phyloP scores from a whole-genome alignment of 768 basidiomycete genomes.

The Leccinum subtestaceum region DNA sequence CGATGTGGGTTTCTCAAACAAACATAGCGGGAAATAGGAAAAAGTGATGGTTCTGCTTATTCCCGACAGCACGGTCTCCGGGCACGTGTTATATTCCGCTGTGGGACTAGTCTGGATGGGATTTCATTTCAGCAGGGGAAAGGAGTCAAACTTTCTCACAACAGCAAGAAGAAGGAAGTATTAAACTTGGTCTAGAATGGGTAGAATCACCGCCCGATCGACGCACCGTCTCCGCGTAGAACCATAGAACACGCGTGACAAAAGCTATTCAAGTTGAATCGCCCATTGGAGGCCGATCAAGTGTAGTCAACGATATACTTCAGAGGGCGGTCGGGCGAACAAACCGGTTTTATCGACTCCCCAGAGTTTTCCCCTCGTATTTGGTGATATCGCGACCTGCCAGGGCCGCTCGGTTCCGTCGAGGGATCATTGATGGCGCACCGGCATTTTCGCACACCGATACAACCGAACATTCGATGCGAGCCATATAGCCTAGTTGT shows the following conservation, averaged over 20 bases:
- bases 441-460: background rate
- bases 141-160: slow-evolving; percentile 13
- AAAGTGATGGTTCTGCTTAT: slow-evolving; percentile 21
- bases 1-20: slow-evolving; percentile 22
- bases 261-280: background rate
- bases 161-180: background rate
- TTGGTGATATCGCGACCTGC: background rate
- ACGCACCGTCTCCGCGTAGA: background rate
- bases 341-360: background rate
- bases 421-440: background rate
- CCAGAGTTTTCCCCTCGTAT: background rate
- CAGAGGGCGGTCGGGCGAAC: background rate
- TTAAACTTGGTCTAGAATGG: background rate
- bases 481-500: background rate
- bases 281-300: background rate
- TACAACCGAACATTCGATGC: background rate
- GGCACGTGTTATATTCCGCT: slow-evolving; percentile 18
- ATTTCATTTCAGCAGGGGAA: background rate
- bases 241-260: background rate
- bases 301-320: background rate
- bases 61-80: slow-evolving; percentile 12
- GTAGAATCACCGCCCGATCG: background rate
- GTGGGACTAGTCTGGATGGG: background rate
- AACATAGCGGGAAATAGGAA: background rate
- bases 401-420: background rate